These are phyloP conservation scores for Fusarium fracticaudum DNA, from an alignment of 2,329 filamentous ascomycete species.

Conservation along the genomic window DNA sequence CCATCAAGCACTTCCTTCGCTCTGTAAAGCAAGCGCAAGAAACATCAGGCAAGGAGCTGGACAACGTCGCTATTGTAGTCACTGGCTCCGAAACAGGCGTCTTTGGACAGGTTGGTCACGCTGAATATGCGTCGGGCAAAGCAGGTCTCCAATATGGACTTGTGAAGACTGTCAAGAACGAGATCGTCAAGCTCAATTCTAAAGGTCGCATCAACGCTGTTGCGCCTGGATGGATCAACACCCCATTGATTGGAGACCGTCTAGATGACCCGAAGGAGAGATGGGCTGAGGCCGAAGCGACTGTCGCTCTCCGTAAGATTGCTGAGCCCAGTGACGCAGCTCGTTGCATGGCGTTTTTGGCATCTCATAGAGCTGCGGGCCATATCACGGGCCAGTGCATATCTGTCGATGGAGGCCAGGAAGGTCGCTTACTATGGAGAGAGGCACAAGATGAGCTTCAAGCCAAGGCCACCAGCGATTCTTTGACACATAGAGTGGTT, in stretches of 20 bases:
- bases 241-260: background rate
- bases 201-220: background rate
- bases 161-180: background rate
- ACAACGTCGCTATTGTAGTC: background rate
- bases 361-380: background rate
- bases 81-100: background rate
- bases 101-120: background rate
- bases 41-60: accelerated
- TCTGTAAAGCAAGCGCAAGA: background rate
- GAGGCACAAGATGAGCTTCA: background rate
- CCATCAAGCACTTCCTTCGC: background rate
- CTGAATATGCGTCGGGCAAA: background rate
- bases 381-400: background rate
- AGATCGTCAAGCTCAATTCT: background rate
- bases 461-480: accelerated
- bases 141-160: background rate
- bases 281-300: background rate
- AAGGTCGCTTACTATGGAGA: background rate
- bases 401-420: background rate
- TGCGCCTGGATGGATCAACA: background rate
- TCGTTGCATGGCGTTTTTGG: background rate
- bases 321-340: background rate
- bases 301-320: background rate
- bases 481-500: accelerated
- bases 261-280: background rate